Percentiles rank a stretch among this genome's conserved stretches.
Conservation (phyloP, 2,329 filamentous ascomycete genomes). For the Botryotinia calthae region DNA sequence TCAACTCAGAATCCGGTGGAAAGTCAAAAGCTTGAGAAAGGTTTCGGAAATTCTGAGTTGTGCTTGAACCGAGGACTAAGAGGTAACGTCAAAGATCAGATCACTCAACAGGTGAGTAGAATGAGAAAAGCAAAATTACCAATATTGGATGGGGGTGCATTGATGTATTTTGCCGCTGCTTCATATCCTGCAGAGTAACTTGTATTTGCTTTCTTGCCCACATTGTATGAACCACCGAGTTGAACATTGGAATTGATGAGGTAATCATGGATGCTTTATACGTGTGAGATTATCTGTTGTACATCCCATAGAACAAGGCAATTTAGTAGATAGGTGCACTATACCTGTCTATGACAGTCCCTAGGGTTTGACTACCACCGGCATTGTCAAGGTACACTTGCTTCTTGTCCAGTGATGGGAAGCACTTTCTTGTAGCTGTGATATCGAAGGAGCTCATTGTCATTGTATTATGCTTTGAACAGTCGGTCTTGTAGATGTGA, state of each 20-base stretch:
- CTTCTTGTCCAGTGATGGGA: slow-evolving; percentile 64
- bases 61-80: slow-evolving; percentile 68
- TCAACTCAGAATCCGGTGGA: slow-evolving; percentile 59
- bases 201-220: slow-evolving; percentile 57
- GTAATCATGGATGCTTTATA: slow-evolving; percentile 60
- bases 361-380: slow-evolving; percentile 69
- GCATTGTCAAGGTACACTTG: slow-evolving; percentile 78
- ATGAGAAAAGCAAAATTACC: slow-evolving; percentile 41
- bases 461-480: slow-evolving; percentile 6
- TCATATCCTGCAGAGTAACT: slow-evolving; percentile 59
- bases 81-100: neutral
- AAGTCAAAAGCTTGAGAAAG: slow-evolving; percentile 57
- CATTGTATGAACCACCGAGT: slow-evolving; percentile 66
- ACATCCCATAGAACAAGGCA: neutral
- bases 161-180: slow-evolving; percentile 68
- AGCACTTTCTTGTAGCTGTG: slow-evolving; percentile 54
- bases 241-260: slow-evolving; percentile 70
- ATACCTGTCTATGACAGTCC: slow-evolving; percentile 63
- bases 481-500: neutral
- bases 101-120: neutral
- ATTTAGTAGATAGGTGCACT: neutral
- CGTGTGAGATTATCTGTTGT: slow-evolving; percentile 16
- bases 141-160: slow-evolving; percentile 64
- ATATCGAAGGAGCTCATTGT: slow-evolving; percentile 50
- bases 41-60: slow-evolving; percentile 75